Percentiles rank a stretch among this genome's conserved stretches.
Evolutionary conservation across 1,139 yeast genomes (phyloP).

Genomic region (Kodamaea fungicola): DNA sequence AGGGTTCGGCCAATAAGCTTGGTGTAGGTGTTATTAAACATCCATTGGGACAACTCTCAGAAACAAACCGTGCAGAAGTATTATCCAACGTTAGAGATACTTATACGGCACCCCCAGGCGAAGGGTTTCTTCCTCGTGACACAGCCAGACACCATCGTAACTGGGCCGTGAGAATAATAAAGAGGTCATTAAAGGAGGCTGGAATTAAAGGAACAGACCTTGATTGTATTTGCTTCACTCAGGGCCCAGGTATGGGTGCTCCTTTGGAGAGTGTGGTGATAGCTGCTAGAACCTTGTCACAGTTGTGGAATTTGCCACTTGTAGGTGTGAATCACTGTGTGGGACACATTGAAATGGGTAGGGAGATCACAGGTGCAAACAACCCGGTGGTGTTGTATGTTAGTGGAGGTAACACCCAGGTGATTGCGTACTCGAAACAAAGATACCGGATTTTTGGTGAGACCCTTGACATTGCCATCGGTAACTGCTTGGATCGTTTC

Average conservation of each 20-base stretch:
- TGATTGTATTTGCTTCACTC: constrained; percentile 92
- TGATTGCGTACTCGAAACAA: constrained; percentile 92
- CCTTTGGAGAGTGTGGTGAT: constrained; percentile 91
- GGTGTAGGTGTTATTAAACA: constrained; percentile 93
- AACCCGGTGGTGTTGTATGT: constrained; percentile 96
- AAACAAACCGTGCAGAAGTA: constrained; percentile 64
- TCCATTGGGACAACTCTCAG: constrained; percentile 46
- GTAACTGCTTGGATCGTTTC: constrained; percentile 93
- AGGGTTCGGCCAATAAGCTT: constrained; percentile 94
- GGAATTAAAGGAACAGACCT: constrained; percentile 54
- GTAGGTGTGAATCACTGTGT: constrained; percentile 97
- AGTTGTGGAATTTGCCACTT: constrained; percentile 78
- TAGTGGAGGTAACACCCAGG: constrained; percentile 98
- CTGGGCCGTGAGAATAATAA: constrained; percentile 86
- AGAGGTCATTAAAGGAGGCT: constrained; percentile 64
- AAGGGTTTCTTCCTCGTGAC: constrained; percentile 93
- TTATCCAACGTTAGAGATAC: constrained; percentile 90
- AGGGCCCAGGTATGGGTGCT: constrained; percentile 99
- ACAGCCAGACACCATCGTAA: constrained; percentile 95
- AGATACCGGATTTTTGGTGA: constrained; percentile 95
- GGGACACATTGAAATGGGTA: constrained; percentile 98
- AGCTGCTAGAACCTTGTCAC: constrained; percentile 83
- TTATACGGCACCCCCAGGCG: constrained; percentile 95
- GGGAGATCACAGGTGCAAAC: constrained; percentile 92
- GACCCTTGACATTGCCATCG: constrained; percentile 94